Evolutionary conservation across 169 alveolate genomes (phyloP), one percentile per base, ranked within the genome.

Genomic region (Plasmodium berghei): DNA sequence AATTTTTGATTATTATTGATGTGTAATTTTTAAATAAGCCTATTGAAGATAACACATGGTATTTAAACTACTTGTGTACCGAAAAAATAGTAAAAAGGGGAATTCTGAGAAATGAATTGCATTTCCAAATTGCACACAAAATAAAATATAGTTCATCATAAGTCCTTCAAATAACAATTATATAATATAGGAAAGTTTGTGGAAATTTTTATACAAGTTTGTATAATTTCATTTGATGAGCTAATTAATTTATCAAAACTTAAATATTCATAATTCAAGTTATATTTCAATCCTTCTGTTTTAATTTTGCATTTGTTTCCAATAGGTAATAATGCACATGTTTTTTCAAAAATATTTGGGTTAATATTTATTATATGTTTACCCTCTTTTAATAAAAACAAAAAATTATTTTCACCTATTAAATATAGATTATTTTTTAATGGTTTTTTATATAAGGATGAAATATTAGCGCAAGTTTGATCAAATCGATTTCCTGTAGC

Each of bases 401-500:
- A 18, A 52, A 85, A 85, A 63, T 85, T 85, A 70, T 85, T 71
- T 63, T 85, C 91, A 24, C 91, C 91, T 55, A 85, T 62, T 85
- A 85, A 70, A 54, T 85, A 85, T 40, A 85, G 0, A 85, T 54
- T 85, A 67, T 52, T 49, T 70, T 56, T 28, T 12, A 73, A 69
- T 8, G 34, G 63, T 5, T 70, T 70, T 58, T 85, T 85, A 40
- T 85, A 85, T 28, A 85, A 49, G 28, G 71, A 58, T 0, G 73
- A 62, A 26, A 85, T 85, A 70, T 85, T 85, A 70, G 91, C 91
- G 28, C 91, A 85, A n/a, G 91, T 71, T 12, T 85, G 91, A 52
- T 85, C 91, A 85, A 85, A 85, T 34, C 91, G 22, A 52, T 85
- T 85, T 69, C 91, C 91, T 70, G 91, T 85, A 10, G 87, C 91